These are phyloP conservation scores for Aspergillus incahuasiensis DNA, from an alignment of 495 filamentous ascomycete species.

Conservation along the genomic window DNA sequence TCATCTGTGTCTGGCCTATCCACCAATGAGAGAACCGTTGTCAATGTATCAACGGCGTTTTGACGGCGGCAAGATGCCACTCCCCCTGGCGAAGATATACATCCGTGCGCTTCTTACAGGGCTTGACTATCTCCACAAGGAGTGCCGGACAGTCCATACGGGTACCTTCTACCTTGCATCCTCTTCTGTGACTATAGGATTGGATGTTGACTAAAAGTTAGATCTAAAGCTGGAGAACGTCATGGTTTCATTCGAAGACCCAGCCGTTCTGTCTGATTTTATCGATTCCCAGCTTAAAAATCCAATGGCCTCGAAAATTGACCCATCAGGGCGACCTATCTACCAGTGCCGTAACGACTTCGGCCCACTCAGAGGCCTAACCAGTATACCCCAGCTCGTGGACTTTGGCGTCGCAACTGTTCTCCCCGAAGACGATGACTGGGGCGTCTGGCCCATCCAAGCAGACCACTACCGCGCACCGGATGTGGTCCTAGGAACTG, in stretches of 20 bases:
- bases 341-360: conserved; percentile 41
- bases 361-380: conserved; percentile 31
- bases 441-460: conserved; percentile 39
- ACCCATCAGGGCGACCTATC: conserved; percentile 27
- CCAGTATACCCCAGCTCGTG: conserved; percentile 62
- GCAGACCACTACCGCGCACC: conserved; percentile 44
- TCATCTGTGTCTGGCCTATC: conserved; percentile 37
- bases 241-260: conserved; percentile 43
- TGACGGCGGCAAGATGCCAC: conserved; percentile 26
- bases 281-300: conserved; percentile 31
- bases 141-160: conserved; percentile 35
- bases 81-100: conserved; percentile 34
- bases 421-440: conserved; percentile 33
- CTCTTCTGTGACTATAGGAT: no score
- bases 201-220: no score
- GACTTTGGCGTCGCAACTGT: conserved; percentile 86
- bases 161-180: no score
- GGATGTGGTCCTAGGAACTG: conserved; percentile 42
- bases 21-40: conserved; percentile 35
- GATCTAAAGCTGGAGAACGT: conserved; percentile 48
- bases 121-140: conserved; percentile 43
- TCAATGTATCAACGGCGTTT: conserved; percentile 34
- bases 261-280: conserved; percentile 36
- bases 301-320: conserved; percentile 39
- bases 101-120: conserved; percentile 36